Evolutionary conservation across 73 alveolate genomes (phyloP).

Genomic region (Tetrahymena thermophila): DNA sequence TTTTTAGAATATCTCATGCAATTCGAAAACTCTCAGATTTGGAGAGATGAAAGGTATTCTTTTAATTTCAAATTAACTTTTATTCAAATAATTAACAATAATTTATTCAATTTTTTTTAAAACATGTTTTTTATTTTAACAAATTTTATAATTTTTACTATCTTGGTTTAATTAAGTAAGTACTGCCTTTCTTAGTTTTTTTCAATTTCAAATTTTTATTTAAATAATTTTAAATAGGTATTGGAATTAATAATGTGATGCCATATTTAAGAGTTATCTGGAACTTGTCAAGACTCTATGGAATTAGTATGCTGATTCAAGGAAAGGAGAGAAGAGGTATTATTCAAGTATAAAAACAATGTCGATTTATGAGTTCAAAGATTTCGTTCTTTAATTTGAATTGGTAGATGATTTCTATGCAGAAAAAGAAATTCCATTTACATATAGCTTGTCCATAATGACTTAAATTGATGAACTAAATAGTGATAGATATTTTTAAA

Average conservation of each 20-base stretch:
- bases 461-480: slow-evolving; percentile 51
- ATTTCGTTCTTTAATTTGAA: slow-evolving; percentile 22
- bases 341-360: slow-evolving; percentile 19
- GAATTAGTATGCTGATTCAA: slow-evolving; percentile 19
- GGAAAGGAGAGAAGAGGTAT: slow-evolving; percentile 11
- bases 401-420: slow-evolving; percentile 21
- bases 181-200: neutral
- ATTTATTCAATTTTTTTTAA: too few species aligned
- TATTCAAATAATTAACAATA: neutral
- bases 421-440: slow-evolving; percentile 35
- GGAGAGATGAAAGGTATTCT: slow-evolving; percentile 32
- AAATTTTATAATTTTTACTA: too few species aligned
- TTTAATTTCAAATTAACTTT: too few species aligned
- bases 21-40: slow-evolving; percentile 9
- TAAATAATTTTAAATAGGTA: neutral
- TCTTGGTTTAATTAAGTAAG: too few species aligned
- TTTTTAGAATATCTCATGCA: neutral
- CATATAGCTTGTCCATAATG: slow-evolving; percentile 42
- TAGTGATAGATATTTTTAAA: slow-evolving; percentile 42
- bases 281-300: neutral
- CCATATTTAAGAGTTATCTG: neutral
- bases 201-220: neutral
- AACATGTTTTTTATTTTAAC: too few species aligned
- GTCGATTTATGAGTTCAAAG: slow-evolving; percentile 26
- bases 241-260: slow-evolving; percentile 48